Conservation (phyloP, 176 grass and related monocot genomes). For the Oryza rufipogon region DNA sequence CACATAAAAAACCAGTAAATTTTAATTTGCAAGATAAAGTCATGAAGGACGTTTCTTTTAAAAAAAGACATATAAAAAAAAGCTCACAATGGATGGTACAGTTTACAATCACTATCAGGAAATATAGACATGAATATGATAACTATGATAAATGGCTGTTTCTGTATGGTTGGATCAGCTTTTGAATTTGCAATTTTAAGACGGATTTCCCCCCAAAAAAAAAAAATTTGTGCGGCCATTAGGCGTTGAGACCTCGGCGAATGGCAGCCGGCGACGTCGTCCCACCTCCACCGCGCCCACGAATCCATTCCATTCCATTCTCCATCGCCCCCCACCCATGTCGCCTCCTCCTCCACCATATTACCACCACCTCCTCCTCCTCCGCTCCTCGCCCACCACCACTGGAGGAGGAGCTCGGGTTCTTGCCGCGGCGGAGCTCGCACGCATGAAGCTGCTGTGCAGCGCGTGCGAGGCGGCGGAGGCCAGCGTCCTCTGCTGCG, state of each 20-base stretch:
- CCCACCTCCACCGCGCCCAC: slow-evolving; percentile 38
- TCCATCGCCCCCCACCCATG: background rate
- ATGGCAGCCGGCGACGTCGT: slow-evolving; percentile 50
- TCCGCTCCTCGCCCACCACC: background rate
- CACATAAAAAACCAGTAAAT: too few species aligned
- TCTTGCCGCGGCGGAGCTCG: background rate
- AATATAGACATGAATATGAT: background rate
- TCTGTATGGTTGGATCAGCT: background rate
- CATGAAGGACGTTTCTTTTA: too few species aligned
- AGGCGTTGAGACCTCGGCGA: slow-evolving; percentile 14
- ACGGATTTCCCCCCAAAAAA: background rate
- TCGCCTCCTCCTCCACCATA: slow-evolving; percentile 28
- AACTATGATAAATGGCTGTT: background rate
- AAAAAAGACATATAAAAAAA: too few species aligned
- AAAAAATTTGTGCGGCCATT: slow-evolving; percentile 41
- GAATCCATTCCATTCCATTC: slow-evolving; percentile 50
- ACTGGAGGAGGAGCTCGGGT: background rate
- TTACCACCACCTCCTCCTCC: slow-evolving; percentile 35
- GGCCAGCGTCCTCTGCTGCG: slow-evolving; percentile 86
- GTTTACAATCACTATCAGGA: too few species aligned
- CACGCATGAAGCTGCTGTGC: slow-evolving; percentile 77
- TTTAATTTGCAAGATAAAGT: too few species aligned
- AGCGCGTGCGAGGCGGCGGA: slow-evolving; percentile 84
- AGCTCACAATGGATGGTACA: too few species aligned
- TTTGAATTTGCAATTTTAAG: background rate